Evolutionary conservation across 768 basidiomycete species (phyloP).

Genomic region (Termitomyces sp.): DNA sequence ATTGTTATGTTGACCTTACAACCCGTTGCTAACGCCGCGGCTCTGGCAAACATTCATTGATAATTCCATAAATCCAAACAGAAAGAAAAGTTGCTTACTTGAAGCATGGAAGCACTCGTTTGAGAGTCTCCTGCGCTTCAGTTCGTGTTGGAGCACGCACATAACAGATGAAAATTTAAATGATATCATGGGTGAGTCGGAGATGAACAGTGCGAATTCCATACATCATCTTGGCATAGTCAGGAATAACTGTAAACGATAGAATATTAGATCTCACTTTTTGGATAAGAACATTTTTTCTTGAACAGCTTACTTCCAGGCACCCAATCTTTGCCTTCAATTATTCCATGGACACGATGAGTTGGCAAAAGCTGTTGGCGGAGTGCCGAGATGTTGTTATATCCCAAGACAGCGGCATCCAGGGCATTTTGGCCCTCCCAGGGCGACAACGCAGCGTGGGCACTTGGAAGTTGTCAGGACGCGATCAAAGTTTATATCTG

Average conservation of each 20-base stretch:
- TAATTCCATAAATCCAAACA: background rate
- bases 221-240: constrained; percentile 70
- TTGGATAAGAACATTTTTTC: background rate
- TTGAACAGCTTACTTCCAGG: constrained; percentile 51
- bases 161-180: constrained; percentile 45
- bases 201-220: constrained; percentile 15
- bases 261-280: background rate
- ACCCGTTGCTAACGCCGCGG: constrained; percentile 20
- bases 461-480: constrained; percentile 33
- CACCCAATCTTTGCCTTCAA: constrained; percentile 74
- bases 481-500: background rate
- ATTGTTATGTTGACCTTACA: constrained; percentile 16
- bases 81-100: constrained; percentile 1
- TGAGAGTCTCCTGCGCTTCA: constrained; percentile 53
- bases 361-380: constrained; percentile 81
- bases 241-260: constrained; percentile 64
- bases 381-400: constrained; percentile 73
- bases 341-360: constrained; percentile 76
- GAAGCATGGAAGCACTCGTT: constrained; percentile 64
- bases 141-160: constrained; percentile 68
- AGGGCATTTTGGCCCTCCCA: constrained; percentile 85
- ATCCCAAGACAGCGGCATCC: constrained; percentile 85
- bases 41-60: constrained; percentile 8
- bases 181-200: background rate
- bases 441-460: constrained; percentile 75